Conservation (phyloP, 192 early-diverging fungal genomes). For the Linnemannia elongata region DNA sequence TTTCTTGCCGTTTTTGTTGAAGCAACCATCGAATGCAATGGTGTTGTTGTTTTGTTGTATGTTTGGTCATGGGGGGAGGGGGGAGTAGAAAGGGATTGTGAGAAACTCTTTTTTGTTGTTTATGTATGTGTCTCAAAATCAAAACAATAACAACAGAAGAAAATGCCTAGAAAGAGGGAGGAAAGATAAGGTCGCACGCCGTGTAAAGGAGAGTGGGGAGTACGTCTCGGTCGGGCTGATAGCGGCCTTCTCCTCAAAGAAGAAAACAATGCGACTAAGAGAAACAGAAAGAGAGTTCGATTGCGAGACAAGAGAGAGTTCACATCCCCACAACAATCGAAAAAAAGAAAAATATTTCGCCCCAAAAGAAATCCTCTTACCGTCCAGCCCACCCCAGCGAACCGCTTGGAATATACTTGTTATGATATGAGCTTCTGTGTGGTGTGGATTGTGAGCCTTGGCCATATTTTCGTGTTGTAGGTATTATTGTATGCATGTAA, state of each 20-base stretch:
- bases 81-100: neutral
- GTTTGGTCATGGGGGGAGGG: neutral
- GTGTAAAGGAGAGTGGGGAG: neutral
- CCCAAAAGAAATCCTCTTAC: neutral
- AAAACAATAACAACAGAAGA: neutral
- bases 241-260: neutral
- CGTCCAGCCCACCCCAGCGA: neutral
- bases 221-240: neutral
- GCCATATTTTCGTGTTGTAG: too few species aligned
- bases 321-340: neutral
- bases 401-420: too few species aligned
- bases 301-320: neutral
- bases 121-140: neutral
- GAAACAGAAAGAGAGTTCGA: neutral
- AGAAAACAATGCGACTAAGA: neutral
- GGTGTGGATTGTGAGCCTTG: too few species aligned
- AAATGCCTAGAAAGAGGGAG: neutral
- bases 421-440: too few species aligned
- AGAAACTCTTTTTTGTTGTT: too few species aligned
- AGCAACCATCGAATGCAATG: neutral
- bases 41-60: neutral
- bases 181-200: neutral
- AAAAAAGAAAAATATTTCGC: neutral
- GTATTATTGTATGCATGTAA: too few species aligned
- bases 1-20: neutral